Evolutionary conservation across 106 monocot genomes (phyloP).

Genomic region (Dendrobium catenatum): DNA sequence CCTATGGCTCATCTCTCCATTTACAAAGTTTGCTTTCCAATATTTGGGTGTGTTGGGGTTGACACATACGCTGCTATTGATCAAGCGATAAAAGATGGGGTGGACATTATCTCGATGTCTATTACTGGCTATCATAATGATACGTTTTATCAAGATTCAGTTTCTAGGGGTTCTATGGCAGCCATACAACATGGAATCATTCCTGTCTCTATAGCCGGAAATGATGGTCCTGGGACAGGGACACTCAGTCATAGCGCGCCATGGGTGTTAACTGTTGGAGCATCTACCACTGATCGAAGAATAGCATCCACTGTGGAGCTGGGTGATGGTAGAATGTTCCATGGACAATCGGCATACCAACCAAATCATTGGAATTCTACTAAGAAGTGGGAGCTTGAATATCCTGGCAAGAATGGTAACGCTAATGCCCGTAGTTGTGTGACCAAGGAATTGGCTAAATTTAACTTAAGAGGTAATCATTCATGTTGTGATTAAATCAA

Average conservation of each 20-base stretch:
- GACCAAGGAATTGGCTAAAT: neutral
- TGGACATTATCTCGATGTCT: no score
- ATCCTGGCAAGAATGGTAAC: neutral
- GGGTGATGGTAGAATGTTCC: constrained; percentile 17
- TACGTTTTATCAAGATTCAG: no score
- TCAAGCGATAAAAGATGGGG: no score
- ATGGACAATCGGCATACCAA: constrained; percentile 30
- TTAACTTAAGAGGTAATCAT: constrained; percentile 2
- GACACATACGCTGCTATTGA: no score
- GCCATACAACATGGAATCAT: neutral
- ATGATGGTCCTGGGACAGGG: constrained; percentile 1
- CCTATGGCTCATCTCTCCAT: constrained; percentile 11
- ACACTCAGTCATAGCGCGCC: constrained; percentile 4
- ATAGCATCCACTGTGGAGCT: neutral
- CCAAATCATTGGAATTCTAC: constrained; percentile 2
- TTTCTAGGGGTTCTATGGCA: no score
- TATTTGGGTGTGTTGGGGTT: no score
- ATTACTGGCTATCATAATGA: no score
- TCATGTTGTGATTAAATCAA: neutral
- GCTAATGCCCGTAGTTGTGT: neutral
- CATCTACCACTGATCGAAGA: constrained; percentile 5
- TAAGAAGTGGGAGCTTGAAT: constrained; percentile 5
- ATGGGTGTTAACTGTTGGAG: constrained; percentile 17
- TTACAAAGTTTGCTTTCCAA: no score
- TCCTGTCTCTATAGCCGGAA: constrained; percentile 17